phyloP scores from a whole-genome alignment of 441 rosid genomes.

The Gossypium davidsonii region DNA sequence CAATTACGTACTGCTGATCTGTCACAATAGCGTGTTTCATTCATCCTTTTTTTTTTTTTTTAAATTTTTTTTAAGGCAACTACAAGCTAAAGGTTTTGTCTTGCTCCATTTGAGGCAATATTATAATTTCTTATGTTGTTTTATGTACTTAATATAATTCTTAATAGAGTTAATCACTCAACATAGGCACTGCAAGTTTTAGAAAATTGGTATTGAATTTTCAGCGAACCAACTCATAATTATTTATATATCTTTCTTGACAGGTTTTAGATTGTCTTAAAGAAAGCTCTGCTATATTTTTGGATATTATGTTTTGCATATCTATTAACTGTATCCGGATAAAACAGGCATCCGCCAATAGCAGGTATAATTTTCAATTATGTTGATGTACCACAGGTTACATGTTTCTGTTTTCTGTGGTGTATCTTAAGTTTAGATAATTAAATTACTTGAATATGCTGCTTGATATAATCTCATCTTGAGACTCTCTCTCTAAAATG shows the following conservation, averaged over 20 bases:
- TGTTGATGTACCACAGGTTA: not conserved
- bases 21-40: not conserved
- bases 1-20: not conserved
- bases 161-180: not conserved
- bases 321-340: constrained; percentile 51
- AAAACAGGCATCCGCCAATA: constrained; percentile 29
- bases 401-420: not conserved
- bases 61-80: not conserved
- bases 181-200: not conserved
- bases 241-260: constrained; percentile 4
- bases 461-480: not conserved
- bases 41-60: not conserved
- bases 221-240: not conserved
- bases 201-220: not conserved
- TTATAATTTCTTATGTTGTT: not conserved
- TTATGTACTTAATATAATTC: not conserved
- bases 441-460: not conserved
- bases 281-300: constrained; percentile 44
- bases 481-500: not conserved
- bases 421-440: constrained; percentile 1
- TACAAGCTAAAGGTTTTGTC: not conserved
- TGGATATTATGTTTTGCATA: constrained; percentile 61
- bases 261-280: constrained; percentile 40
- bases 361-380: constrained; percentile 38
- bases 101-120: not conserved